Conservation (phyloP, 805 yeast species). For the Ogataea trehaloabstinens region DNA sequence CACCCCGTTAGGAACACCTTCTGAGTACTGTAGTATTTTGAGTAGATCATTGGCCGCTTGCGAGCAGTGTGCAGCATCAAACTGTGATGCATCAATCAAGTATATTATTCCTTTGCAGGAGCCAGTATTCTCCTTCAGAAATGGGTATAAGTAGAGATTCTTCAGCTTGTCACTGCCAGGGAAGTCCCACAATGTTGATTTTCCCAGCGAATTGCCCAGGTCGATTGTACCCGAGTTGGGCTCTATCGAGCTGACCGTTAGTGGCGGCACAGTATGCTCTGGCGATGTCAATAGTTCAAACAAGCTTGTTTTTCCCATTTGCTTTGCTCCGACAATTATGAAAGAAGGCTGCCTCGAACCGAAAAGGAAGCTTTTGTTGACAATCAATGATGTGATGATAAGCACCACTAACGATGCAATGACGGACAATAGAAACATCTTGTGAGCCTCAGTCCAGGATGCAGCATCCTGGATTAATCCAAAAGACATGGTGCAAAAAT, state of each 20-base stretch:
- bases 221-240: constrained; percentile 38
- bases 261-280: constrained; percentile 12
- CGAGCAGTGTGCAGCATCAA: constrained; percentile 46
- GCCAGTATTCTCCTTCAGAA: constrained; percentile 40
- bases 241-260: constrained; percentile 28
- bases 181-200: constrained; percentile 63
- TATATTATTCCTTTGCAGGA: constrained; percentile 67
- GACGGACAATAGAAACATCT: constrained; percentile 13
- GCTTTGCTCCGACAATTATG: constrained; percentile 17
- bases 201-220: constrained; percentile 32
- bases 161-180: constrained; percentile 87
- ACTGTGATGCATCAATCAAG: constrained; percentile 71
- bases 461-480: too few species aligned
- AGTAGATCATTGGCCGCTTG: constrained; percentile 58
- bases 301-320: constrained; percentile 20
- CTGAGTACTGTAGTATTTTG: constrained; percentile 60
- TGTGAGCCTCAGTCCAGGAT: too few species aligned
- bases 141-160: constrained; percentile 49
- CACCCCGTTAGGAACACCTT: constrained; percentile 60
- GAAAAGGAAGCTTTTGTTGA: constrained; percentile 15
- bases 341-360: constrained; percentile 9
- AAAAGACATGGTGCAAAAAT: too few species aligned
- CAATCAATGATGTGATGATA: constrained; percentile 16
- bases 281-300: constrained; percentile 14
- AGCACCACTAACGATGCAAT: constrained; percentile 14